Conservation (phyloP, 1,284 basidiomycete genomes). For the Apiotrichum domesticum region DNA sequence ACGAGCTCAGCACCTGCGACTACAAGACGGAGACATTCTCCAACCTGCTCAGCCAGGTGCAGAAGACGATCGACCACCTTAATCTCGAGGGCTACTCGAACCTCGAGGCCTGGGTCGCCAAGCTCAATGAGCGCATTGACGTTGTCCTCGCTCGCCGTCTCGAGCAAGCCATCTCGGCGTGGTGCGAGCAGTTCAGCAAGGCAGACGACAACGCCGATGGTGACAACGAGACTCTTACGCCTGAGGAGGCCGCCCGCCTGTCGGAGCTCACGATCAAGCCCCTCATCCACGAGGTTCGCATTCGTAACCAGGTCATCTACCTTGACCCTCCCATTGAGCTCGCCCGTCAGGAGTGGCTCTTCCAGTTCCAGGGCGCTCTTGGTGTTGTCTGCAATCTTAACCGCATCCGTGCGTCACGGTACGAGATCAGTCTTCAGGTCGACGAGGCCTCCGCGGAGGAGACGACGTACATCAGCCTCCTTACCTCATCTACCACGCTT, state of each 20-base stretch:
- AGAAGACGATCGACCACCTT: conserved; percentile 85
- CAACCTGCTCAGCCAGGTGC: conserved; percentile 69
- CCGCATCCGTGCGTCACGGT: conserved; percentile 86
- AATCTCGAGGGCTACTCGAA: conserved; percentile 97
- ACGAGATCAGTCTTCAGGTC: conserved; percentile 90
- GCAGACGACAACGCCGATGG: conserved; percentile 62
- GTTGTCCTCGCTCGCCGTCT: conserved; percentile 72
- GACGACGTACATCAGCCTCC: conserved; percentile 71
- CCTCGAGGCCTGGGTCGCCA: conserved; percentile 90
- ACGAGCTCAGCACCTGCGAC: conserved; percentile 78
- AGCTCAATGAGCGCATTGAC: conserved; percentile 83
- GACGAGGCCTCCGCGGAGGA: conserved; percentile 58
- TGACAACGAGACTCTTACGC: conserved; percentile 56
- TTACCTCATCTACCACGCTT: conserved; percentile 67
- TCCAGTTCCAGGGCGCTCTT: conserved; percentile 83
- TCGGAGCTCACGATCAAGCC: conserved; percentile 55
- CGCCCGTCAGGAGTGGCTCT: conserved; percentile 84
- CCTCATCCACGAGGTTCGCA: conserved; percentile 88
- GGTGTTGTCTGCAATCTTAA: conserved; percentile 79
- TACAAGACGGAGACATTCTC: conserved; percentile 78
- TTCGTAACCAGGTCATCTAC: conserved; percentile 98
- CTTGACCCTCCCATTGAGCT: conserved; percentile 95
- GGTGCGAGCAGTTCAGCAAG: conserved; percentile 79
- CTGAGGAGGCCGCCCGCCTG: conserved; percentile 4
- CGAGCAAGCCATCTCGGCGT: conserved; percentile 70